phyloP scores from a whole-genome alignment of 2,329 filamentous ascomycete genomes.

The Verticillium klebahnii region DNA sequence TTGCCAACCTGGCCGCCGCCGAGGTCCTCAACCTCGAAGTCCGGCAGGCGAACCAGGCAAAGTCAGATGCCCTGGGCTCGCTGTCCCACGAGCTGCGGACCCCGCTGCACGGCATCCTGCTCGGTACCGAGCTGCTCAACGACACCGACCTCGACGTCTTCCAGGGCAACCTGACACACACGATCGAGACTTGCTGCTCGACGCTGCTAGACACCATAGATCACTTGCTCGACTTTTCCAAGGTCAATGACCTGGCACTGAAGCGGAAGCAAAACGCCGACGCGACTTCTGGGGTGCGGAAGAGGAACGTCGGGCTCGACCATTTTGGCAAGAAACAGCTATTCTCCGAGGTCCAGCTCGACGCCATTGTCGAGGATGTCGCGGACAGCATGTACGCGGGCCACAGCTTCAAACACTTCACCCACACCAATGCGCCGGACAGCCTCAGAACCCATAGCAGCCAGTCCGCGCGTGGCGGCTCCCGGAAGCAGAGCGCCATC shows the following conservation, averaged over 20 bases:
- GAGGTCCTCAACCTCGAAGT: constrained; percentile 43
- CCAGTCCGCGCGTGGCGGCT: neutral
- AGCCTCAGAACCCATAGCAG: constrained; percentile 14
- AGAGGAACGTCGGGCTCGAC: constrained; percentile 5
- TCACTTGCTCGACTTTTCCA: constrained; percentile 45
- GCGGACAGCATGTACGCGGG: constrained; percentile 31
- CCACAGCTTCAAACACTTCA: constrained; percentile 26
- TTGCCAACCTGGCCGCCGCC: constrained; percentile 50
- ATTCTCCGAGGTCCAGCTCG: constrained; percentile 27
- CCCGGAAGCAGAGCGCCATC: too few species aligned
- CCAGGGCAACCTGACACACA: constrained; percentile 37
- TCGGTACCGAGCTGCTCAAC: constrained; percentile 43
- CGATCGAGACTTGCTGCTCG: constrained; percentile 42
- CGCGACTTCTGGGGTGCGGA: constrained; percentile 3
- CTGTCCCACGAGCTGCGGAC: constrained; percentile 54
- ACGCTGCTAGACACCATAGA: constrained; percentile 46
- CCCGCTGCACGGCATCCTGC: constrained; percentile 53
- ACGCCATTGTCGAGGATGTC: constrained; percentile 30
- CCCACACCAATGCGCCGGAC: constrained; percentile 3
- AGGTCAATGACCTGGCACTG: constrained; percentile 34
- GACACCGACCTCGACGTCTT: constrained; percentile 35
- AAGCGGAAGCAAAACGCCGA: constrained; percentile 11
- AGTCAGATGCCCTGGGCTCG: constrained; percentile 51
- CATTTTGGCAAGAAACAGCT: constrained; percentile 20
- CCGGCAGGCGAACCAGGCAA: constrained; percentile 32